Evolutionary conservation across 805 yeast genomes (phyloP), one percentile per base, ranked within the genome.

Genomic region (Candida sithepensis): DNA sequence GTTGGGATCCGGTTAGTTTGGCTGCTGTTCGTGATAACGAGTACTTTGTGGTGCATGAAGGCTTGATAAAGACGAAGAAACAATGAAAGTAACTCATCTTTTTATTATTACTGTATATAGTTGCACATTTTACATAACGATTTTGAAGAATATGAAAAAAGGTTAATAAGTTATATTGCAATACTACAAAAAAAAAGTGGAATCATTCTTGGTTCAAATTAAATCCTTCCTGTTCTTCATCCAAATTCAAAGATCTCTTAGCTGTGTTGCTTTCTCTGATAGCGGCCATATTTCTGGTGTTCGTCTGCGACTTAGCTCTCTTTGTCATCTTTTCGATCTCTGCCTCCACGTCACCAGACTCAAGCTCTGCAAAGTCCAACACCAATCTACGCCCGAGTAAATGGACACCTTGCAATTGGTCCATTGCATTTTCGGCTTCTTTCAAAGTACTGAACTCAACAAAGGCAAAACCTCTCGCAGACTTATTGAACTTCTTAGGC

Each of bases 401-500:
- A 77, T 94, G 99, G 2, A 95, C 97, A 51, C 99, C 99, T 64
- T 84, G 86, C 54, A 94, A 77, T 64, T 91, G 92, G 58, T 85
- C 84, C 92, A 94, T 86, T 13, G 98, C 99, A 62, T 75, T 81
- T 64, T 86, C 96, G 1, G 99, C 97, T 67, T 94, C 99, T 65
- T 88, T 83, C 20, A 88, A 77, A 37, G 94, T 72, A 10, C 86
- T 73, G 63, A 86, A 94, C 69, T 94, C 99, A 41, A 95, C 96
- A 66, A 94, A 94, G 0, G 98, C 99, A 73, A 94, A 94, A 64
- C 99, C 99, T 65, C 99, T 82, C 12, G 97, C 96, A 33, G 89
- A 78, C 63, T 85, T 87, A 75, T 94, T 96, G 72, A 92, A 91
- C 66, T 94, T 94, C 79, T 87, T 86, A 28, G 99, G 99, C 42